Evolutionary conservation across 208 protist genomes (phyloP).

Genomic region (Zelonia costaricensis): DNA sequence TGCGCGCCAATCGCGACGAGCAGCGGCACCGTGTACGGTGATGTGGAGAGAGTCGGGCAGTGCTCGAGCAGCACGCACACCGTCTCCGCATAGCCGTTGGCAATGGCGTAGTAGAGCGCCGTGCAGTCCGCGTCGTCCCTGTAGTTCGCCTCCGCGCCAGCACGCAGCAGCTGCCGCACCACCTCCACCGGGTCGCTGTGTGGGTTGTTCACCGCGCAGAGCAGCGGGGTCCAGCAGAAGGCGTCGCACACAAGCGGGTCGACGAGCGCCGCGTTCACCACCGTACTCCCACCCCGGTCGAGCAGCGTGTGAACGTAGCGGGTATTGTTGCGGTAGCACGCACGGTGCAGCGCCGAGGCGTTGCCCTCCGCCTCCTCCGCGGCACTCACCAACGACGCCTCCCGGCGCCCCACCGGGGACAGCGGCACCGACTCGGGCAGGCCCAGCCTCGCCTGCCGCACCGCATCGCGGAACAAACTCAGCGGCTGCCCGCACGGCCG

Average conservation of each 20-base stretch:
- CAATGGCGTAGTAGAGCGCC: constrained; percentile 88
- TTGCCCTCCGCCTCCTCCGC: constrained; percentile 14
- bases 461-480: not conserved
- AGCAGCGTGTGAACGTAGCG: constrained; percentile 84
- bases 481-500: constrained; percentile 48
- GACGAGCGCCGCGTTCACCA: constrained; percentile 71
- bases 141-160: constrained; percentile 71
- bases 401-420: not conserved
- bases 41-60: constrained; percentile 55
- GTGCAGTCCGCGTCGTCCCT: constrained; percentile 80
- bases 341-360: constrained; percentile 68
- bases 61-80: constrained; percentile 54
- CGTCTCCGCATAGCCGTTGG: constrained; percentile 81
- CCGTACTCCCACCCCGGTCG: constrained; percentile 60
- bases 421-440: not conserved
- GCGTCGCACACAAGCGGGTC: constrained; percentile 40
- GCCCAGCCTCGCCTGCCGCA: not conserved
- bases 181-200: constrained; percentile 77
- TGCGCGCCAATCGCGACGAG: constrained; percentile 79
- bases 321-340: constrained; percentile 88
- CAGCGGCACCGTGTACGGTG: constrained; percentile 60
- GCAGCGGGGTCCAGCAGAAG: constrained; percentile 86
- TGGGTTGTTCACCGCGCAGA: constrained; percentile 91
- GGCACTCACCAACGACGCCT: not conserved
- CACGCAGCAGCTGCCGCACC: constrained; percentile 60